These are phyloP conservation scores for Gymnopus androsaceus DNA, from an alignment of 1,284 basidiomycete species.

Conservation along the genomic window DNA sequence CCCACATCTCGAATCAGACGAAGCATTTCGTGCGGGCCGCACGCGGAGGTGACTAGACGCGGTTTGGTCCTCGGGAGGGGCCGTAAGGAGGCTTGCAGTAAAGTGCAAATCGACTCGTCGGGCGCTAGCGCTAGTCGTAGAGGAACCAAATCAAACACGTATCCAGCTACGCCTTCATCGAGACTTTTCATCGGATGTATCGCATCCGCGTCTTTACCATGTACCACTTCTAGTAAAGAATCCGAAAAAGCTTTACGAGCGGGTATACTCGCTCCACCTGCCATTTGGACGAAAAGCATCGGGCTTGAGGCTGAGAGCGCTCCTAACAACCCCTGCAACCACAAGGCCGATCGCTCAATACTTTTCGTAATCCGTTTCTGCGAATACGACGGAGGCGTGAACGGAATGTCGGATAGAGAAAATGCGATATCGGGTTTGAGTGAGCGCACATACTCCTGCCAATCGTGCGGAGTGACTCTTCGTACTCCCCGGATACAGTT, in stretches of 20 bases:
- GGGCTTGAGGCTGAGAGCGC: conserved; percentile 19
- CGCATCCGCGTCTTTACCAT: conserved; percentile 54
- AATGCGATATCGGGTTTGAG: conserved; percentile 72
- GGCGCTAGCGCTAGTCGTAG: conserved; percentile 42
- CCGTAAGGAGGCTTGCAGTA: conserved; percentile 57
- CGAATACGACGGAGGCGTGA: conserved; percentile 54
- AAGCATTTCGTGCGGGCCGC: conserved; percentile 75
- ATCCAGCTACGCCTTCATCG: conserved; percentile 69
- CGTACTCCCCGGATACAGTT: conserved; percentile 69
- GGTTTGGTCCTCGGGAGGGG: conserved; percentile 56
- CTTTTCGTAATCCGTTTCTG: conserved; percentile 55
- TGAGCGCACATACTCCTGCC: conserved; percentile 49
- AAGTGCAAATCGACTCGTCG: conserved; percentile 23
- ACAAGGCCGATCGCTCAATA: conserved; percentile 63
- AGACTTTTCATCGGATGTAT: conserved; percentile 54
- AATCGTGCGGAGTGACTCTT: conserved; percentile 59
- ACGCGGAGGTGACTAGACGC: conserved; percentile 58
- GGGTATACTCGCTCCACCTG: conserved; percentile 53
- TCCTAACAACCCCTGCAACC: conserved; percentile 58
- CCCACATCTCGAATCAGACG: conserved; percentile 63
- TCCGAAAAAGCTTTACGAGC: conserved; percentile 68
- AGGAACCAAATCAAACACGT: conserved; percentile 66
- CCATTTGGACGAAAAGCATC: conserved; percentile 69
- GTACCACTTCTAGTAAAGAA: conserved; percentile 56
- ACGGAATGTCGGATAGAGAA: conserved; percentile 70